phyloP scores from a whole-genome alignment of 2,329 filamentous ascomycete genomes.

The Trichoderma sp. region DNA sequence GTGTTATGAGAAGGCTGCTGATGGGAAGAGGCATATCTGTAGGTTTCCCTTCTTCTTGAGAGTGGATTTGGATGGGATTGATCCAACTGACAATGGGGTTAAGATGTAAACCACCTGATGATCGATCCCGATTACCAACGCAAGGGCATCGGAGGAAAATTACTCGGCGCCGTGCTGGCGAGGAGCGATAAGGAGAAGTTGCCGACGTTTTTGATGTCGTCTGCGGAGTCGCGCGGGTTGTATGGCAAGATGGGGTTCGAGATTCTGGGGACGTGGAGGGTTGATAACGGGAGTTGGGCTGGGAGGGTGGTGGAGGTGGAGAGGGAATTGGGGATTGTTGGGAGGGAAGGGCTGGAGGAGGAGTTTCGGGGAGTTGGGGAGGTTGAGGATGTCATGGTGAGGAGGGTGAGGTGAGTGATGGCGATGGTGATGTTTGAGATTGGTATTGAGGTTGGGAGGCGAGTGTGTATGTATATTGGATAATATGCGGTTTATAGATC shows the following conservation, averaged over 20 bases:
- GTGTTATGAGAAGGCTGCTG: slow-evolving; percentile 22
- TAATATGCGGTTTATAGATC: no score
- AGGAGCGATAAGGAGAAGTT: slow-evolving; percentile 19
- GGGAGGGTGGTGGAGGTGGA: slow-evolving; percentile 18
- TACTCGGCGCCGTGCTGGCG: slow-evolving; percentile 21
- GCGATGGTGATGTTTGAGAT: not conserved
- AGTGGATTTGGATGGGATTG: no score
- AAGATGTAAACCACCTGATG: slow-evolving; percentile 28
- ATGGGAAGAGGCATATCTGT: slow-evolving; percentile 25
- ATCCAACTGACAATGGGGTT: not conserved
- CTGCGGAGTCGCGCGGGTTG: slow-evolving; percentile 24
- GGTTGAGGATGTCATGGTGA: slow-evolving; percentile 25
- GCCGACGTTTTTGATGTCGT: slow-evolving; percentile 24
- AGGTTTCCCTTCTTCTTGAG: no score
- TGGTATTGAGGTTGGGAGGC: not conserved
- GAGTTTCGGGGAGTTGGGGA: slow-evolving; percentile 24
- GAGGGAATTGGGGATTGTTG: slow-evolving; percentile 13
- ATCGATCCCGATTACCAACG: slow-evolving; percentile 26
- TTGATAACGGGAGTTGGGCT: slow-evolving; percentile 25
- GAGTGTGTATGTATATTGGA: no score
- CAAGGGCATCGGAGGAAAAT: slow-evolving; percentile 22
- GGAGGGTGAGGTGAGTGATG: not conserved
- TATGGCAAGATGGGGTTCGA: slow-evolving; percentile 25
- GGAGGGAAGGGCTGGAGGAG: slow-evolving; percentile 17
- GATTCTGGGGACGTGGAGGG: slow-evolving; percentile 22